A percentile compares a stretch with the other conserved stretches of the same genome.
Evolutionary conservation across 164 flowering plant genomes (phyloP).

Genomic region (Tetracentron sinense): DNA sequence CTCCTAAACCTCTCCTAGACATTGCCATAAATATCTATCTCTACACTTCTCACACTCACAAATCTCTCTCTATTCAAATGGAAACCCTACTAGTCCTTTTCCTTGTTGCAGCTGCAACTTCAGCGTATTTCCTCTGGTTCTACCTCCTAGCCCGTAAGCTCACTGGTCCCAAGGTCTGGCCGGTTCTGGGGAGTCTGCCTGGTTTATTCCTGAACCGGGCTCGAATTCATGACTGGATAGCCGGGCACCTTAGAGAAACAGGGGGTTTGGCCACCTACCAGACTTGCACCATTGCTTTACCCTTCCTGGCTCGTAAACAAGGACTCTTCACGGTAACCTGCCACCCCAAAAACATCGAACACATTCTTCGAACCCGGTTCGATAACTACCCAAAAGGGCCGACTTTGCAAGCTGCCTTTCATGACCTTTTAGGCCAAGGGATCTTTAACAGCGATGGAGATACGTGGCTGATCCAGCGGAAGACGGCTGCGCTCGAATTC

Average conservation of each 20-base stretch:
- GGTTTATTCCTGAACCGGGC: conserved; percentile 45
- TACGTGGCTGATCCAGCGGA: conserved; percentile 83
- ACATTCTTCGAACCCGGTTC: conserved; percentile 71
- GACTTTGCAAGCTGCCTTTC: conserved; percentile 67
- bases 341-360: conserved; percentile 80
- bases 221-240: conserved; percentile 77
- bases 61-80: conserved; percentile 31
- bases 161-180: conserved; percentile 66
- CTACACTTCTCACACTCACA: background rate
- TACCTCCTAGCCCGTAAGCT: conserved; percentile 36
- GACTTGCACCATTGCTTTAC: conserved; percentile 54
- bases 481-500: conserved; percentile 93
- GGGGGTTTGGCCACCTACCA: conserved; percentile 68
- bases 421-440: conserved; percentile 83
- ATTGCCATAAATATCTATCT: background rate
- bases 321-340: conserved; percentile 78
- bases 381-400: conserved; percentile 93
- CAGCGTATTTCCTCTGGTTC: conserved; percentile 69
- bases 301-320: conserved; percentile 52
- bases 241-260: conserved; percentile 43
- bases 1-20: background rate
- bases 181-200: conserved; percentile 71
- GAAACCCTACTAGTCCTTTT: conserved; percentile 28
- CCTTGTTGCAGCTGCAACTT: conserved; percentile 18
- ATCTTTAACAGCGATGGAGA: conserved; percentile 91